Base-by-base conservation (phyloP, 139 green algal genomes). In the Deuterostichococcus epilithicus region DNA sequence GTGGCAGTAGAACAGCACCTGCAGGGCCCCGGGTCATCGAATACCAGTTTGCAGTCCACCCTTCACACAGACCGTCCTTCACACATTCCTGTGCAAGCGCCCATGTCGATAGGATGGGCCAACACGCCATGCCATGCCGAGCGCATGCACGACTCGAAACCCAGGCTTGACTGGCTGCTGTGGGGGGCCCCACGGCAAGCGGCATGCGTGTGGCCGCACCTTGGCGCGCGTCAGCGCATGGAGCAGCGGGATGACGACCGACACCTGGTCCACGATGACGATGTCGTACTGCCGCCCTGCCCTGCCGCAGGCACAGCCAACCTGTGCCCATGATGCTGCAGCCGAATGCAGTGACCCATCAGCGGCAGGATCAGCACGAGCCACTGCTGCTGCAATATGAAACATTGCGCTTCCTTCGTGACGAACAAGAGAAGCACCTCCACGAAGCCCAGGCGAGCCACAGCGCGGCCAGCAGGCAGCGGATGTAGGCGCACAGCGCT, bases 1-100 rank as follows among this genome's bases (percentile, higher is more conserved):
- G 81, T 99, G 96, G 89, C 96, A 99, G 80, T 99, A 99, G 82
- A 98, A 99, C 32, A 99, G 79, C 8, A 97, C 82, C 65, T 82
- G 88, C n/a, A 72, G 59, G n/a, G n/a, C n/a, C n/a, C n/a, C n/a
- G n/a, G n/a, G n/a, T n/a, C 59, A 68, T 8, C 20, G 26, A 5
- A 68, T n/a, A 18, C 13, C 10, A 22, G 20, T 34, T 22, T 32
- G 59, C 59, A 22, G 26, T 68, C 25, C 59, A 68, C 42, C 42
- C n/a, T n/a, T n/a, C n/a, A n/a, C n/a, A n/a, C n/a, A n/a, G n/a
- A n/a, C n/a, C n/a, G n/a, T n/a, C n/a, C n/a, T n/a, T n/a, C n/a
- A n/a, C n/a, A n/a, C n/a, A n/a, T n/a, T n/a, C n/a, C n/a, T n/a
- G n/a, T n/a, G n/a, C n/a, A n/a, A n/a, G n/a, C n/a, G n/a, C n/a